Conservation (phyloP, 345 rosid genomes). For the Aquilaria sinensis region DNA sequence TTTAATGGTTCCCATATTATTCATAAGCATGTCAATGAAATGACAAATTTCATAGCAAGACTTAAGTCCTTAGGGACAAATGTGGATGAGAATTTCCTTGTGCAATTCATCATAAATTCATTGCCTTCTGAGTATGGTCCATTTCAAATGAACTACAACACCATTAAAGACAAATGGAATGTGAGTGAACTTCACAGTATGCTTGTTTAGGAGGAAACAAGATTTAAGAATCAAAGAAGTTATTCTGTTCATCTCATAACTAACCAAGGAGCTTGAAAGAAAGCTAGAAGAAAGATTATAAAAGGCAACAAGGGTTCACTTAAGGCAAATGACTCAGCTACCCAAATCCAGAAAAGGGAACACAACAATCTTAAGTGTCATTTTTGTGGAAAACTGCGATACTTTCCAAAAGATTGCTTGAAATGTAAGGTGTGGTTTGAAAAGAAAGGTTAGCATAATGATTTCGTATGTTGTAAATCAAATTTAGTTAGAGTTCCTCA, state of each 20-base stretch:
- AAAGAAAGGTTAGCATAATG: not conserved
- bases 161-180: conserved; percentile 22
- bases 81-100: conserved; percentile 1
- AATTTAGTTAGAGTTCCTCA: not conserved
- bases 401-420: conserved; percentile 2
- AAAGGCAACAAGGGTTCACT: conserved; percentile 1
- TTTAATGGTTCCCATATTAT: not conserved
- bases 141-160: conserved; percentile 21
- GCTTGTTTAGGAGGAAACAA: conserved; percentile 12
- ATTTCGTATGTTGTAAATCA: not conserved
- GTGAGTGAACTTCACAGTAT: conserved; percentile 12
- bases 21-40: not conserved
- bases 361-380: not conserved
- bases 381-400: conserved; percentile 2
- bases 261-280: conserved; percentile 4
- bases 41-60: not conserved
- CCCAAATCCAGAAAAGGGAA: not conserved
- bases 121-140: conserved; percentile 11
- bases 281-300: not conserved
- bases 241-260: conserved; percentile 4
- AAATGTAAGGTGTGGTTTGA: not conserved
- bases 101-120: conserved; percentile 12
- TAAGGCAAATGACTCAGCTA: not conserved
- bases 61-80: not conserved
- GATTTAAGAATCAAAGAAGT: not conserved